Evolutionary conservation across 1,284 basidiomycete species (phyloP).

Genomic region (Rhodotorula sp.): DNA sequence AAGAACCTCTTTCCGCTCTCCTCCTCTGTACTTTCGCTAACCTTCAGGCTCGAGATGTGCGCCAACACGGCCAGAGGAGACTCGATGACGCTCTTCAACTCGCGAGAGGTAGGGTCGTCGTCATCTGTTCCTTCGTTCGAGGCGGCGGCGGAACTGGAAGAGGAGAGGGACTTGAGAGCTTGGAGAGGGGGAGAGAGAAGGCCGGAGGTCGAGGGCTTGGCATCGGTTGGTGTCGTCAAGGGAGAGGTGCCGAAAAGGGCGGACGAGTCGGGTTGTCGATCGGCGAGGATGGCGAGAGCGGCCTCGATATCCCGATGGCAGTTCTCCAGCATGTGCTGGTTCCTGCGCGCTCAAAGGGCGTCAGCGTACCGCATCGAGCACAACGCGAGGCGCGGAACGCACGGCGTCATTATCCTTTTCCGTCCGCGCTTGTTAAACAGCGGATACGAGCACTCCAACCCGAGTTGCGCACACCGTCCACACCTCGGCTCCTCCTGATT

Average conservation of each 20-base stretch:
- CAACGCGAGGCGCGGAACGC: neutral
- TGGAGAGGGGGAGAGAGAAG: neutral
- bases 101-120: slow-evolving; percentile 19
- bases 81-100: slow-evolving; percentile 34
- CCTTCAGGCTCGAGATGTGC: slow-evolving; percentile 25
- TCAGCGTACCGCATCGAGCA: neutral
- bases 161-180: neutral
- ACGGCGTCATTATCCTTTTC: slow-evolving; percentile 32
- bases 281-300: slow-evolving; percentile 20
- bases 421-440: slow-evolving; percentile 27
- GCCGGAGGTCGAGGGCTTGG: neutral
- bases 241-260: neutral
- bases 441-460: slow-evolving; percentile 5
- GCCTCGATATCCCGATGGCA: slow-evolving; percentile 24
- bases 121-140: neutral
- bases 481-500: slow-evolving; percentile 17
- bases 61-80: slow-evolving; percentile 31
- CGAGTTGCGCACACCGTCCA: slow-evolving; percentile 6
- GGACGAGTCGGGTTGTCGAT: neutral
- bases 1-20: slow-evolving; percentile 31
- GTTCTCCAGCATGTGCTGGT: slow-evolving; percentile 25
- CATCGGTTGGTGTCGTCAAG: neutral
- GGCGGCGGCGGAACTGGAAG: neutral
- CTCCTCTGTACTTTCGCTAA: slow-evolving; percentile 24
- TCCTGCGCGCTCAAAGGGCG: slow-evolving; percentile 1